These are phyloP conservation scores for Backusella liffmaniae DNA, from an alignment of 192 early-diverging fungal species.

Conservation along the genomic window DNA sequence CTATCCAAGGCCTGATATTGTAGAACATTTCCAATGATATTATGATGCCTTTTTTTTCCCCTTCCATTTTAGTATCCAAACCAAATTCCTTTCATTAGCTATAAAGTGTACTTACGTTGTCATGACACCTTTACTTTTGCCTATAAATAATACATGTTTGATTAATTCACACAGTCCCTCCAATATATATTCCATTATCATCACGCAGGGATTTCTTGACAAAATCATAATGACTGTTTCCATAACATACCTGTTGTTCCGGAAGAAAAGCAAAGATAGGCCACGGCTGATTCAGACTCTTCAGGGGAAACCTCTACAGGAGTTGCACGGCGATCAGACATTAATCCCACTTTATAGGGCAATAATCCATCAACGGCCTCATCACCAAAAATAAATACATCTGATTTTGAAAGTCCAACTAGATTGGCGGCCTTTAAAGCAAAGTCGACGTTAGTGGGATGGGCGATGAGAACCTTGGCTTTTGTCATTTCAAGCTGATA, in stretches of 20 bases:
- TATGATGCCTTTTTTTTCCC: conserved; percentile 23
- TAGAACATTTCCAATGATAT: conserved; percentile 23
- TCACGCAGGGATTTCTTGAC: not conserved
- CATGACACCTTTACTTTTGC: conserved; percentile 28
- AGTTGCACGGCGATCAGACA: conserved; percentile 7
- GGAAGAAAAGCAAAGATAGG: conserved; percentile 30
- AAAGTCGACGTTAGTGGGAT: conserved; percentile 23
- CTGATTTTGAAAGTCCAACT: conserved; percentile 29
- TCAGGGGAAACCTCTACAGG: conserved; percentile 12
- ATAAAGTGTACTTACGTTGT: conserved; percentile 56
- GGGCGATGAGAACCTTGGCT: conserved; percentile 63
- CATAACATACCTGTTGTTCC: conserved; percentile 28
- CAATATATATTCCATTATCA: too few species aligned
- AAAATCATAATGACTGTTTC: not conserved
- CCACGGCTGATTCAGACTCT: conserved; percentile 23
- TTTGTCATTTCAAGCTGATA: conserved; percentile 68
- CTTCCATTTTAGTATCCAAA: conserved; percentile 57
- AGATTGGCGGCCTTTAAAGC: conserved; percentile 43
- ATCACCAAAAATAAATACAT: conserved; percentile 41
- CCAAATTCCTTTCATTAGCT: conserved; percentile 47
- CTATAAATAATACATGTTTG: not conserved
- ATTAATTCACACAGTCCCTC: not conserved
- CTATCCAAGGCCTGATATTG: conserved; percentile 3
- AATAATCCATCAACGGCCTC: conserved; percentile 18
- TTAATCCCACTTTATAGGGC: not conserved